These are phyloP conservation scores for Salix caprea DNA, from an alignment of 345 rosid genomes.

Conservation along the genomic window DNA sequence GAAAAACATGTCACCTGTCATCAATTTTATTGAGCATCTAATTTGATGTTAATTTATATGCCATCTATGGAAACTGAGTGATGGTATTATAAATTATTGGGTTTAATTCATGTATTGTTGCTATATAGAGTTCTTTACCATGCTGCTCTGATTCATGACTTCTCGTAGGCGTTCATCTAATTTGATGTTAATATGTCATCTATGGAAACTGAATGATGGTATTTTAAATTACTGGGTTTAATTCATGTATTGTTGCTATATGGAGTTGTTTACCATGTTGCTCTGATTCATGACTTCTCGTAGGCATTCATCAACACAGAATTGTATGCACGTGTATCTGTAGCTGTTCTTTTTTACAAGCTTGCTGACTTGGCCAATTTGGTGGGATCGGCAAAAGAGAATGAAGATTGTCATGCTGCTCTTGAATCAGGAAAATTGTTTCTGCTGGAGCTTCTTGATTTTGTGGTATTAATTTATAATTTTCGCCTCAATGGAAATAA, in stretches of 20 bases:
- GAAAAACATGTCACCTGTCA: not conserved
- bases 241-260: too few relatives aligned
- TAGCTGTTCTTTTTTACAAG: constrained; percentile 70
- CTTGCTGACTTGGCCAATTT: constrained; percentile 53
- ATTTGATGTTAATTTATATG: not conserved
- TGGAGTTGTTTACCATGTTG: not conserved
- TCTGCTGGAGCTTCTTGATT: constrained; percentile 79
- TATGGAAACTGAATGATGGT: not conserved
- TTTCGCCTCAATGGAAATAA: not conserved
- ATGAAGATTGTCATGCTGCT: constrained; percentile 45
- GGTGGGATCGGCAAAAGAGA: constrained; percentile 42
- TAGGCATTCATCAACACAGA: constrained; percentile 88
- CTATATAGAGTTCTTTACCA: not conserved
- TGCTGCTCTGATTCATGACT: constrained; percentile 11
- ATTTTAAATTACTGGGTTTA: not conserved
- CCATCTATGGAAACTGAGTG: not conserved
- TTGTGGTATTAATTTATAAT: constrained; percentile 50
- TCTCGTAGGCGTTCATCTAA: not conserved
- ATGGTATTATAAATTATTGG: not conserved
- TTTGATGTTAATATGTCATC: not conserved
- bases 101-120: not conserved
- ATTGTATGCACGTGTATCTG: constrained; percentile 89
- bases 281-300: constrained; percentile 15
- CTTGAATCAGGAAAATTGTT: constrained; percentile 74
- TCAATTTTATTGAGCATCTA: too few relatives aligned